phyloP scores from a whole-genome alignment of 345 rosid genomes.

The Triadica sebifera region DNA sequence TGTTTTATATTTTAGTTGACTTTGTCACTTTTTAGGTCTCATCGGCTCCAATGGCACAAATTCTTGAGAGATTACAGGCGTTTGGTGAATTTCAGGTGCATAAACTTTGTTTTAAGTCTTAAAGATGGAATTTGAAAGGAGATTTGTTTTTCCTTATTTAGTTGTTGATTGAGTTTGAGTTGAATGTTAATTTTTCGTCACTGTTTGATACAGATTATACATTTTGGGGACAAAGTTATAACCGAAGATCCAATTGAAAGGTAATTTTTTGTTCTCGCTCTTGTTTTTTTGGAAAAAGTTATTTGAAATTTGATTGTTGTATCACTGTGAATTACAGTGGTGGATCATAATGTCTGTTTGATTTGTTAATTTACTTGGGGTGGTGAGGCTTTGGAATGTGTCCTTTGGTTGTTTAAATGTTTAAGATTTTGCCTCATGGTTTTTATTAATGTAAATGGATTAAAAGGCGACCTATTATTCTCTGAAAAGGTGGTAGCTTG shows the following conservation, averaged over 20 bases:
- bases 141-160: not conserved
- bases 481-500: not conserved
- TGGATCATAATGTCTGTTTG: not conserved
- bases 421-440: not conserved
- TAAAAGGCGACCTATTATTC: not conserved
- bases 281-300: not conserved
- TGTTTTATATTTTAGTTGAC: not conserved
- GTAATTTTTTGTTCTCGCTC: constrained; percentile 28
- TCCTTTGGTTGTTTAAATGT: not conserved
- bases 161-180: constrained; percentile 1
- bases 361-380: not conserved
- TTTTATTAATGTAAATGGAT: not conserved
- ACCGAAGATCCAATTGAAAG: constrained; percentile 88
- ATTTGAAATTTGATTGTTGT: not conserved
- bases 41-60: constrained; percentile 89
- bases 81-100: constrained; percentile 95
- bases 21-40: constrained; percentile 43
- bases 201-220: constrained; percentile 44
- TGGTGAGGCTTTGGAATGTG: not conserved
- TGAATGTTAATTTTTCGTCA: constrained; percentile 8
- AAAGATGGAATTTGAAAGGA: constrained; percentile 1
- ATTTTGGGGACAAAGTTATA: constrained; percentile 83
- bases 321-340: not conserved
- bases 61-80: constrained; percentile 72
- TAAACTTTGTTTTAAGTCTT: not conserved